Evolutionary conservation across 2,329 filamentous ascomycete species (phyloP).

Genomic region (Fusarium continuum): DNA sequence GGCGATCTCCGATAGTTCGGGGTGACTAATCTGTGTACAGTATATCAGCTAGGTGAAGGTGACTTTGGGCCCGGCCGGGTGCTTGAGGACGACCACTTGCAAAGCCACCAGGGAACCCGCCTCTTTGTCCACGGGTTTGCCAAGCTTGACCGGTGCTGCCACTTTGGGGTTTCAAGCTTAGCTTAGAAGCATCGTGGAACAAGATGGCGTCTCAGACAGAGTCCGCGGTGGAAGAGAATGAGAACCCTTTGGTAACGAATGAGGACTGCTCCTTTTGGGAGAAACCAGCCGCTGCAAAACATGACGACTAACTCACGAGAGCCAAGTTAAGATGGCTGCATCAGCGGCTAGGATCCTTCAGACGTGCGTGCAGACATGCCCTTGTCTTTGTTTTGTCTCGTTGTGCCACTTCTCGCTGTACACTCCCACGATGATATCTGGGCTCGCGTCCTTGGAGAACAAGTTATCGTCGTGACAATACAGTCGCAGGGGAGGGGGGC

Average conservation of each 20-base stretch:
- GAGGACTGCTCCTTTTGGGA: constrained; percentile 2
- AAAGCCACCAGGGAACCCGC: background rate
- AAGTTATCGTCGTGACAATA: background rate
- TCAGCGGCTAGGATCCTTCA: constrained; percentile 23
- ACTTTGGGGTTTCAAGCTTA: background rate
- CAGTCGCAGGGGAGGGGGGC: background rate
- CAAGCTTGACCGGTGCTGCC: background rate
- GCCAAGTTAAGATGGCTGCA: constrained; percentile 12
- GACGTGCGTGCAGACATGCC: background rate
- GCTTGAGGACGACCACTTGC: background rate
- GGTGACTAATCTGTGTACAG: constrained; percentile 1
- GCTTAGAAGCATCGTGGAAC: background rate
- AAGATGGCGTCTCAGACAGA: background rate
- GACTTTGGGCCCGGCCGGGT: background rate
- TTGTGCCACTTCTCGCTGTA: background rate
- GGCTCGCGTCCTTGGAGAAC: background rate
- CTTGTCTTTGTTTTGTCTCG: background rate
- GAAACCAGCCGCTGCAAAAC: constrained; percentile 14
- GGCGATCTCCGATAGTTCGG: background rate
- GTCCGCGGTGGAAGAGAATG: background rate
- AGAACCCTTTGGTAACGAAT: constrained; percentile 4
- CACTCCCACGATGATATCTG: background rate
- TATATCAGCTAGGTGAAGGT: background rate
- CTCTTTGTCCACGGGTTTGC: too few relatives aligned
- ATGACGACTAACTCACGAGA: background rate